Evolutionary conservation across 2,329 filamentous ascomycete species (phyloP), one percentile per base, ranked within the genome.

Genomic region (Colletotrichum tanaceti): DNA sequence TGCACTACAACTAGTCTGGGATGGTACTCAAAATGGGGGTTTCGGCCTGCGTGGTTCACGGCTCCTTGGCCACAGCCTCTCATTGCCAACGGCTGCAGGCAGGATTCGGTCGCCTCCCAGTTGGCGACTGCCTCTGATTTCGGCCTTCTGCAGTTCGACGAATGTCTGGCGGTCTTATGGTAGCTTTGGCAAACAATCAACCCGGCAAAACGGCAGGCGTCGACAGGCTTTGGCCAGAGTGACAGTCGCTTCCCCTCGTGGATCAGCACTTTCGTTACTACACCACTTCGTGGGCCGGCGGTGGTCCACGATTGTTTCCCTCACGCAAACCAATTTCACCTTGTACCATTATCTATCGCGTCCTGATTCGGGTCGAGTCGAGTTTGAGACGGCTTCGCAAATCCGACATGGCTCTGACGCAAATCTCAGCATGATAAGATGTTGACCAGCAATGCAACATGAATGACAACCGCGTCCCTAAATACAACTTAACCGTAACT

Each of bases 171-270:
- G 65, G 68, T 52, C 44, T 68, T 69, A 59, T 71, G 58, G 65
- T 72, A 72, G 68, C 70, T 69, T 66, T 71, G 68, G 68, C 68
- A 71, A 69, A 72, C 68, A 71, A 71, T 70, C 69, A 69, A 65
- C 65, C 32, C 70, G 65, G 68, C 69, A 66, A 61, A 46, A 69
- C 70, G 53, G 57, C 70, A 61, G 60, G 65, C 65, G 54, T 70
- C 70, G 70, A 72, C 70, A 65, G 65, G 68, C 65, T 65, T 71
- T 67, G 65, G 66, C 68, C 61, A 54, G 52, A 68, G 63, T 66
- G 70, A 71, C 54, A 53, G 43, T 64, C 63, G 70, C 63, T 67
- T 65, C 50, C 43, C 58, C 49, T 70, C 61, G 67, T 70, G 70
- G 66, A 71, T 63, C 70, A 69, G 57, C 66, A 71, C 69, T 63